Base-by-base conservation (phyloP, 495 filamentous ascomycete species). In the Aspergillus panamensis region DNA sequence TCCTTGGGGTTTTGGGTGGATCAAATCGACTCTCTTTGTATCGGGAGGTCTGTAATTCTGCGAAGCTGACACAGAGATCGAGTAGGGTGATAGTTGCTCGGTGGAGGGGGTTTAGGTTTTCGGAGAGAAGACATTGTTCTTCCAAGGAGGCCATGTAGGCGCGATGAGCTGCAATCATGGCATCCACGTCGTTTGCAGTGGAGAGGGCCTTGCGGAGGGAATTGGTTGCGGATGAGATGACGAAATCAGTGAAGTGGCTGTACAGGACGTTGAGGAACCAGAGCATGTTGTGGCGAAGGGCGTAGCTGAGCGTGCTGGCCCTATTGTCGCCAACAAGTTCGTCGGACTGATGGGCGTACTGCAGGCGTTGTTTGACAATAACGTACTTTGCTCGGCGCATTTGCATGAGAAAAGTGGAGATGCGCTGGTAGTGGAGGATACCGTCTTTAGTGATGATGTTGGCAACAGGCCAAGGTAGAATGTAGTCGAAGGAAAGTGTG, bases 401-500 rank as follows among this genome's bases (percentile, higher is more conserved):
- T 64, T 96, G 92, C 29, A 93, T 80, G 0, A 95, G 77, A 32
- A 96, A 84, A 0, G 78, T 85, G 59, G 89, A 90, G 14, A 91
- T 74, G 3, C 78, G 73, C 59, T 88, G 86, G 67, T 96, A 96
- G 0, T 75, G 73, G 0, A 65, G 51, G 25, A 92, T 78, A 0
- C 84, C 80, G 4, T 79, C 72, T 21, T 81, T 79, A 0, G 79
- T 82, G 47, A 96, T 78, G 20, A 97, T 82, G 48, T 96, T 94
- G 33, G 86, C 87, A n/a, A 96, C 77, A 0, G 91, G 85, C 92
- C 92, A 96, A 8, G 88, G 83, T 3, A 97, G 77, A 48, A 80
- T 70, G 59, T 87, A 89, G 3, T 73, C 74, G 10, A 90, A 74
- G 7, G 74, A 77, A 6, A 90, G 74, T n/a, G 68, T 70, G 9